phyloP scores from a whole-genome alignment of 176 grass and related monocot species.

The Phoenix roebelenii region DNA sequence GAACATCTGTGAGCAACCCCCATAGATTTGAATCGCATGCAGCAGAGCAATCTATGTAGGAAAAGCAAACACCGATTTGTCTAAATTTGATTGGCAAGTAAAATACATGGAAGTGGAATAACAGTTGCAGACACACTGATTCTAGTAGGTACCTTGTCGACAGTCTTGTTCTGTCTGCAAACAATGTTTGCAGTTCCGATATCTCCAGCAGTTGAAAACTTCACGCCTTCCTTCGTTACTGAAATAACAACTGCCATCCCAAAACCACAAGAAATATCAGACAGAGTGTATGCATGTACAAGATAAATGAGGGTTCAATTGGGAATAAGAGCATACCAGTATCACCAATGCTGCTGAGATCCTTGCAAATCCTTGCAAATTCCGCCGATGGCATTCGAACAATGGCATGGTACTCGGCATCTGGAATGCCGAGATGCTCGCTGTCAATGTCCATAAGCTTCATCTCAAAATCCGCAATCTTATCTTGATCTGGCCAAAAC shows the following conservation, averaged over 20 bases:
- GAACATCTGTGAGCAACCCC: too few species aligned
- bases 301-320: too few species aligned
- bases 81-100: too few species aligned
- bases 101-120: too few species aligned
- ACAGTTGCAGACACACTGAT: background rate
- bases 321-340: constrained; percentile 27
- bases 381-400: constrained; percentile 75
- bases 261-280: background rate
- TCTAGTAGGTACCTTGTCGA: constrained; percentile 55
- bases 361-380: constrained; percentile 85
- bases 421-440: constrained; percentile 80
- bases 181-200: constrained; percentile 92
- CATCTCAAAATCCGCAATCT: constrained; percentile 93
- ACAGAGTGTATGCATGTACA: background rate
- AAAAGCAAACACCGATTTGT: too few species aligned
- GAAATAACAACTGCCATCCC: constrained; percentile 58
- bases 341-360: constrained; percentile 84
- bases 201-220: constrained; percentile 94
- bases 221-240: constrained; percentile 92
- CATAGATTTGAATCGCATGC: too few species aligned
- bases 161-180: constrained; percentile 85
- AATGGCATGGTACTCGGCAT: constrained; percentile 87
- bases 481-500: constrained; percentile 60
- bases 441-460: constrained; percentile 96
- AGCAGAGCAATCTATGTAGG: too few species aligned